Percentiles rank a stretch among this genome's conserved stretches.
Evolutionary conservation across 352 stramenopile genomes (phyloP).

Genomic region (Globisporangium alternatum): DNA sequence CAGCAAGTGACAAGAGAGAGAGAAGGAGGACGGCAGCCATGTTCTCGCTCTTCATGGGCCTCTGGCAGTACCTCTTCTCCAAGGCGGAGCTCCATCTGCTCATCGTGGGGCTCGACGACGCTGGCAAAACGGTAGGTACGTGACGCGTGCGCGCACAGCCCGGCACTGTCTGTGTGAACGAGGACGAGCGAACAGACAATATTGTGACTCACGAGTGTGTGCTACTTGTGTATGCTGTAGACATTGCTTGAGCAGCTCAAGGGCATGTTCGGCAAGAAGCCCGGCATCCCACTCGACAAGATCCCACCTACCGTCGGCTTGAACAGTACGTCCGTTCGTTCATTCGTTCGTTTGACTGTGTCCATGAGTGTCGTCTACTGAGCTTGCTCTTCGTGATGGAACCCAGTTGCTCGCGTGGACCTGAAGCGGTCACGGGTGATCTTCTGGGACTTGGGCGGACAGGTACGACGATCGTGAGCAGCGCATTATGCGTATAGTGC

Average conservation of each 20-base stretch:
- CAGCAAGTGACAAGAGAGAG: not conserved
- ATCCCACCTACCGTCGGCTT: conserved; percentile 91
- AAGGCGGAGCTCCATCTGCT: conserved; percentile 90
- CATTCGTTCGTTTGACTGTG: not conserved
- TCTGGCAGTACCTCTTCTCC: conserved; percentile 83
- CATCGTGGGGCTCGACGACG: conserved; percentile 90
- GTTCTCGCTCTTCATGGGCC: conserved; percentile 83
- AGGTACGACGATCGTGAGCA: conserved; percentile 32
- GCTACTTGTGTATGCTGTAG: conserved; percentile 20
- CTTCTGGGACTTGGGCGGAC: conserved; percentile 91
- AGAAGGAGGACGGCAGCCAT: conserved; percentile 26
- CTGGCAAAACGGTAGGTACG: conserved; percentile 90
- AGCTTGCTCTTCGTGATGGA: not conserved
- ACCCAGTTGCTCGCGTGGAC: conserved; percentile 72
- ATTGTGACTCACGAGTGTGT: not conserved
- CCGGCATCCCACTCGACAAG: conserved; percentile 87
- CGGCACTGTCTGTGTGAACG: not conserved
- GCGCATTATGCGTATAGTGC: not conserved
- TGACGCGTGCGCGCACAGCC: not conserved
- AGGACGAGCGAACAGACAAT: not conserved
- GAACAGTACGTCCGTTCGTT: conserved; percentile 58
- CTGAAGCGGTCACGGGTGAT: conserved; percentile 84
- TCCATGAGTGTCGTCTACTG: too few relatives aligned
- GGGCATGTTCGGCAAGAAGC: conserved; percentile 86
- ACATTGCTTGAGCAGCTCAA: conserved; percentile 91